Base-by-base conservation (phyloP, 1,139 yeast species). In the Yamadazyma epiphylla region DNA sequence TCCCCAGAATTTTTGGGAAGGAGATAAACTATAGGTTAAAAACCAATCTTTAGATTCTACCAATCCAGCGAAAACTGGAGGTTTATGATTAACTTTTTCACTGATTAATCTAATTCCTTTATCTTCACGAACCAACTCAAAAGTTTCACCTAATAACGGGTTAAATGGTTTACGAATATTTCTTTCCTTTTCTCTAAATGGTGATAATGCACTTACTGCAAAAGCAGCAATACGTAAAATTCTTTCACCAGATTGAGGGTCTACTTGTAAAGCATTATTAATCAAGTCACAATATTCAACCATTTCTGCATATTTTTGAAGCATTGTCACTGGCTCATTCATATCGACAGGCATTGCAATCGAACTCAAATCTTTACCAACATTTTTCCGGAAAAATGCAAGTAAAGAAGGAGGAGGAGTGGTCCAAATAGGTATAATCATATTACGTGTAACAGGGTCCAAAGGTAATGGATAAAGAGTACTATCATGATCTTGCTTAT, bases 1-100 rank as follows among this genome's bases (percentile, higher is more conserved):
- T 31, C 97, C 97, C 95, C 96, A 91, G 48, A 86, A 87, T 53
- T 87, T 88, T 48, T 89, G 96, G 19, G 77, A 73, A 0, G 98
- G 97, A 19, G 80, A 69, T 3, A 94, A 78, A 9, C 84, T 72
- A 51, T 79, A 86, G 27, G 73, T 70, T 29, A 87, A 63, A n/a
- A 75, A 74, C 97, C 98, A 91, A 19, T 70, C 59, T 8, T 61
- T 57, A 13, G 86, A 68, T 38, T 89, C 96, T 5, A 78, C 87
- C 49, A 76, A 80, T 24, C 81, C 67, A 2, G 95, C 95, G 63
- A 86, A 77, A 2, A 86, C 74, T 13, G 82, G 86, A 2, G 96
- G 96, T 31, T 84, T 72, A 48, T 88, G 96, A 27, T 74, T 57
- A 11, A 87, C 94, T 51, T 88, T 87, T 53, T 88, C 96, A 19